These are phyloP conservation scores for Tylopilus sp. DNA, from an alignment of 768 basidiomycete genomes.

Conservation along the genomic window DNA sequence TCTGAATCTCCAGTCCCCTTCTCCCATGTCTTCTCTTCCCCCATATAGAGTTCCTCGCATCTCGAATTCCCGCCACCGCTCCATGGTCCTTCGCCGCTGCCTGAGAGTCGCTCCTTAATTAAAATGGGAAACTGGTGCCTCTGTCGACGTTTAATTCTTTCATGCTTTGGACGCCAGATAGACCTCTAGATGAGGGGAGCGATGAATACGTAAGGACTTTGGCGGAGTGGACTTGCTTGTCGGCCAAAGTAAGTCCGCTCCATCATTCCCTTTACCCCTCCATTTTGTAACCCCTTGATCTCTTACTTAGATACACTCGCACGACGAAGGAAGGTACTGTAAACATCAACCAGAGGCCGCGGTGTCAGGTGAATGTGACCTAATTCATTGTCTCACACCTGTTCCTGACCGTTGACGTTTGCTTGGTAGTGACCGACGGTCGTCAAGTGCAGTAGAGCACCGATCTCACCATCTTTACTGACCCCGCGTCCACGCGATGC, in stretches of 20 bases:
- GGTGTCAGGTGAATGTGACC: not conserved
- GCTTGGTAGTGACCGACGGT: not conserved
- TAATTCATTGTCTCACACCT: not conserved
- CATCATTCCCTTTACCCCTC: not conserved
- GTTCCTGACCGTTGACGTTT: not conserved
- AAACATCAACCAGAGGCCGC: too few species aligned
- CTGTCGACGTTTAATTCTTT: conserved; percentile 60
- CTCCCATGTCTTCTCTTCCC: too few species aligned
- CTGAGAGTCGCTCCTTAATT: too few species aligned
- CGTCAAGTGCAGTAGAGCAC: not conserved
- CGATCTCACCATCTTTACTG: not conserved
- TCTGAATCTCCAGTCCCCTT: too few species aligned
- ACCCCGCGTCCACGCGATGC: not conserved
- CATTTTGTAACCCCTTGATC: not conserved
- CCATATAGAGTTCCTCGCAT: too few species aligned
- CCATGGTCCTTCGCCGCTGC: too few species aligned
- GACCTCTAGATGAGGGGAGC: conserved; percentile 59
- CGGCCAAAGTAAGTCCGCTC: conserved; percentile 50
- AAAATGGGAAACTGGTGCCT: conserved; percentile 44
- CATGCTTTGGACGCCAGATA: conserved; percentile 75
- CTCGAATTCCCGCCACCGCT: too few species aligned
- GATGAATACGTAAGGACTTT: conserved; percentile 73
- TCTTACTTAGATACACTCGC: conserved; percentile 26
- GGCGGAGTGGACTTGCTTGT: conserved; percentile 66
- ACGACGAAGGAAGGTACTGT: conserved; percentile 13